Conservation (phyloP, 2,329 filamentous ascomycete species). For the Huntiella bhutanensis region DNA sequence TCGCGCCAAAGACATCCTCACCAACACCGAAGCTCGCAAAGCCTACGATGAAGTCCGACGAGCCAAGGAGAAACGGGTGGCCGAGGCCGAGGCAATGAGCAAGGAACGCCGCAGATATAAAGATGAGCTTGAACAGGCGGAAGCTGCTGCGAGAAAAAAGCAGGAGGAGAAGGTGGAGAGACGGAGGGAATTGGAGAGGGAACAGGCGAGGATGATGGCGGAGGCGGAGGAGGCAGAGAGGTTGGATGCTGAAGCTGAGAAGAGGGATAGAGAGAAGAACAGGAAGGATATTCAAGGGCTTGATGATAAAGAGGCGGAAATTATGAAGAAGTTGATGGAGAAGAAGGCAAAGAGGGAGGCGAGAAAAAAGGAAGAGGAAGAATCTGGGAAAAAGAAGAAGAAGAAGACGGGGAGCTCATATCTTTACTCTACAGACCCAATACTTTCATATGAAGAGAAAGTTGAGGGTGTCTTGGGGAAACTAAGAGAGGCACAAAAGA, state of each 20-base stretch:
- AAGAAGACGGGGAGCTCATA: constrained; percentile 8
- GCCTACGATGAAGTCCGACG: constrained; percentile 63
- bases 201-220: constrained; percentile 18
- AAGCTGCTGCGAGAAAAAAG: constrained; percentile 44
- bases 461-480: constrained; percentile 17
- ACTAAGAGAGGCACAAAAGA: constrained; percentile 20
- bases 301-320: constrained; percentile 15
- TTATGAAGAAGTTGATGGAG: constrained; percentile 12
- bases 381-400: constrained; percentile 5
- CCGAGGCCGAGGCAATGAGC: constrained; percentile 55
- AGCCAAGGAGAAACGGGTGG: constrained; percentile 48
- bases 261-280: constrained; percentile 15
- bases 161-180: constrained; percentile 28
- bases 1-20: constrained; percentile 69
- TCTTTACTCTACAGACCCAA: constrained; percentile 11
- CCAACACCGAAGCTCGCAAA: constrained; percentile 47
- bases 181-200: constrained; percentile 21
- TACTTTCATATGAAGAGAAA: constrained; percentile 12
- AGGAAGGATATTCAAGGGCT: constrained; percentile 14
- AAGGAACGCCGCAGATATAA: constrained; percentile 57
- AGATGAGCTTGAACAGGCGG: constrained; percentile 67
- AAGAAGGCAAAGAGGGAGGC: constrained; percentile 21
- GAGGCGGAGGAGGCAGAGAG: constrained; percentile 17
- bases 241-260: background rate
- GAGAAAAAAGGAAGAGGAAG: constrained; percentile 11